phyloP scores from a whole-genome alignment of 768 basidiomycete species.

The Hygrophorus russula region DNA sequence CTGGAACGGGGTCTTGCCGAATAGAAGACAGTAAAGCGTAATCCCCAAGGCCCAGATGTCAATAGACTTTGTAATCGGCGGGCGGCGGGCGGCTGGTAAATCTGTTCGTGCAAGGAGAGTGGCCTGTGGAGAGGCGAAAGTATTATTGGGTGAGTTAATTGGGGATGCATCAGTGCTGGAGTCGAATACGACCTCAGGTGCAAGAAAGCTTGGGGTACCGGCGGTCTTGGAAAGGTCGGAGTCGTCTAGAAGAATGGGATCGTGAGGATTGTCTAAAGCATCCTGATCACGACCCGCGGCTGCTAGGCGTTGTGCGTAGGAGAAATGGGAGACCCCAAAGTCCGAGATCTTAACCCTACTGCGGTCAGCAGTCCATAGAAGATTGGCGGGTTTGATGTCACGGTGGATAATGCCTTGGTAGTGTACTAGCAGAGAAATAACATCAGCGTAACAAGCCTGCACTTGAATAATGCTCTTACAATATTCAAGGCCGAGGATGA shows the following conservation, averaged over 20 bases:
- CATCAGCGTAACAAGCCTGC: neutral
- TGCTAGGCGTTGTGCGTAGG: conserved; percentile 73
- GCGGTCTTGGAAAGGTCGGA: conserved; percentile 83
- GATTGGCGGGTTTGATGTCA: conserved; percentile 98
- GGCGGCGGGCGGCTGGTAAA: conserved; percentile 16
- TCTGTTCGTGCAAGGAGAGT: conserved; percentile 13
- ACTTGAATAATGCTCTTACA: conserved; percentile 40
- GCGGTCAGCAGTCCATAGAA: conserved; percentile 82
- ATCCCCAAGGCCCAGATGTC: conserved; percentile 98
- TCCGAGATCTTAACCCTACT: conserved; percentile 93
- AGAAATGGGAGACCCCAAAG: conserved; percentile 96
- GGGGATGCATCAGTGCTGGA: conserved; percentile 25
- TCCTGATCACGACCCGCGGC: conserved; percentile 42
- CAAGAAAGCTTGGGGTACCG: conserved; percentile 92
- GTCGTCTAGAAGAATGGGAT: conserved; percentile 70
- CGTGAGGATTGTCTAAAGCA: conserved; percentile 26
- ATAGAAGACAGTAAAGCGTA: conserved; percentile 89
- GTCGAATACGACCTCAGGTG: conserved; percentile 87
- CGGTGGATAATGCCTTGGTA: conserved; percentile 98
- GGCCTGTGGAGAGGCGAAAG: conserved; percentile 16
- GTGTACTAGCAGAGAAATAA: conserved; percentile 53
- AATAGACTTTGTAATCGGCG: conserved; percentile 80
- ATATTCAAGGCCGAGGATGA: conserved; percentile 90
- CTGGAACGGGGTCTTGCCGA: conserved; percentile 73
- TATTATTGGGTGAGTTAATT: conserved; percentile 10